Percentiles rank a stretch among this genome's conserved stretches.
Evolutionary conservation across 768 basidiomycete genomes (phyloP).

Genomic region (Kockovaella imperatae): DNA sequence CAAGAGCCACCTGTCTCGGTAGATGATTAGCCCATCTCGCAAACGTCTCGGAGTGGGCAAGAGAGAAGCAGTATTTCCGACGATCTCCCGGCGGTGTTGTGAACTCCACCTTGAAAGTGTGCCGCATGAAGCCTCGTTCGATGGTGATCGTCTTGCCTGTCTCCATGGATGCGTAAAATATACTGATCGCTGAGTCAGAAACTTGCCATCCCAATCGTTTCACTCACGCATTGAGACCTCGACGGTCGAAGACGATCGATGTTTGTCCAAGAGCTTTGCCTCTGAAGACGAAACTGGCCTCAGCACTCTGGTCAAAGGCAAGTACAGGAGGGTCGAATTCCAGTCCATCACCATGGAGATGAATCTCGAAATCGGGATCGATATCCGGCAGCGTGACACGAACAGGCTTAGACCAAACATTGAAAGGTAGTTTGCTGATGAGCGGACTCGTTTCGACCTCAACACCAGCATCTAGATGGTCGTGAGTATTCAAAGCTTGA

Average conservation of each 20-base stretch:
- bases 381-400: conserved; percentile 74
- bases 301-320: conserved; percentile 65
- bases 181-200: conserved; percentile 11
- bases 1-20: conserved; percentile 20
- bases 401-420: conserved; percentile 78
- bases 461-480: conserved; percentile 41
- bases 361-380: conserved; percentile 74
- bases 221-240: conserved; percentile 68
- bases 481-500: conserved; percentile 53
- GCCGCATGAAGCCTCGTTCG: conserved; percentile 76
- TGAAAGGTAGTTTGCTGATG: conserved; percentile 65
- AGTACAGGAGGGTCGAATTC: conserved; percentile 79
- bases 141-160: conserved; percentile 59
- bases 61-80: conserved; percentile 90
- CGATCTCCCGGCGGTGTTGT: conserved; percentile 53
- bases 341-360: conserved; percentile 78
- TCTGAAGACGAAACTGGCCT: conserved; percentile 82
- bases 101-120: conserved; percentile 92
- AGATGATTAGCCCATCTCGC: conserved; percentile 45
- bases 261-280: conserved; percentile 77
- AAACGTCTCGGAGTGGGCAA: conserved; percentile 67
- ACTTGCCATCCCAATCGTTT: no score
- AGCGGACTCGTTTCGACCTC: conserved; percentile 55
- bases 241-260: conserved; percentile 71
- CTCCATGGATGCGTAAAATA: conserved; percentile 69